These are phyloP conservation scores for Iris macrosiphon DNA, from an alignment of 106 monocot species.

Conservation along the genomic window DNA sequence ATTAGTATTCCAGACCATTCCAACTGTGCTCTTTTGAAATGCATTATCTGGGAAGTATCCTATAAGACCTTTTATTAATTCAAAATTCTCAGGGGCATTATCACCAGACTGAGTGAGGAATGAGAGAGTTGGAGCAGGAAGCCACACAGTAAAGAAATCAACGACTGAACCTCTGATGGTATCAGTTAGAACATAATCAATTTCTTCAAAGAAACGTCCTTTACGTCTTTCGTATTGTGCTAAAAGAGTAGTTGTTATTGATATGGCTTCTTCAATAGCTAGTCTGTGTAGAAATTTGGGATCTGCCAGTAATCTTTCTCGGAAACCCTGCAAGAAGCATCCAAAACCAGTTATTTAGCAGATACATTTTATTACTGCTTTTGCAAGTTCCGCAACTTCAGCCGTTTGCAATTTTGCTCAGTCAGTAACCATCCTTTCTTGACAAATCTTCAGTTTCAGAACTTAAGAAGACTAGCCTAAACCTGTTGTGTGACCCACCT, in stretches of 20 bases:
- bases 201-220: conserved; percentile 88
- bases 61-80: conserved; percentile 64
- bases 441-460: too few species aligned
- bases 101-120: conserved; percentile 58
- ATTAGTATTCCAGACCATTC: conserved; percentile 61
- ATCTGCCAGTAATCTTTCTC: conserved; percentile 90
- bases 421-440: too few species aligned
- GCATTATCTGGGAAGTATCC: conserved; percentile 93
- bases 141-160: conserved; percentile 99
- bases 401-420: too few species aligned
- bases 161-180: conserved; percentile 93
- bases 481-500: too few species aligned
- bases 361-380: too few species aligned
- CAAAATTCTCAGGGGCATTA: conserved; percentile 51
- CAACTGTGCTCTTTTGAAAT: conserved; percentile 68
- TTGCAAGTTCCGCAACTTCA: too few species aligned
- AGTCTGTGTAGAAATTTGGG: conserved; percentile 90
- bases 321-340: conserved; percentile 61
- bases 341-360: background rate
- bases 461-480: too few species aligned
- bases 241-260: conserved; percentile 83
- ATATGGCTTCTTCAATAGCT: conserved; percentile 93
- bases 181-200: conserved; percentile 94
- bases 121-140: conserved; percentile 93
- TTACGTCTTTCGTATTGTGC: conserved; percentile 95